phyloP scores from a whole-genome alignment of 2,329 filamentous ascomycete species.

The Pestalotiopsis sp. region DNA sequence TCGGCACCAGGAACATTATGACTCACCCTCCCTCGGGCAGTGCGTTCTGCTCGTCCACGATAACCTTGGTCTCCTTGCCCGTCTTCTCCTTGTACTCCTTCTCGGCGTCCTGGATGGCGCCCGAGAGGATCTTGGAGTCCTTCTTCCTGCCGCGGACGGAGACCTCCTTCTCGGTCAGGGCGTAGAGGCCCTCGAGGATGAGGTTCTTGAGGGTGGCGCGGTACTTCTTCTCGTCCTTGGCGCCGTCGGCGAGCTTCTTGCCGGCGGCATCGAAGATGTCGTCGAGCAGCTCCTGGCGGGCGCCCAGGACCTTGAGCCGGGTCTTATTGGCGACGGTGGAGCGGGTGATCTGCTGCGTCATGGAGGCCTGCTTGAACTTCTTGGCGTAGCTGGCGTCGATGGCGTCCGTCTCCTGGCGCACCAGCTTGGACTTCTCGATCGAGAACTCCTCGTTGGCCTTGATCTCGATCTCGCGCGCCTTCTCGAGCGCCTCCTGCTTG shows the following conservation, averaged over 20 bases:
- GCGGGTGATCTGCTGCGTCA: slow-evolving; percentile 98
- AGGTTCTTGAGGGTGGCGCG: slow-evolving; percentile 75
- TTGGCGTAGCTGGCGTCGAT: slow-evolving; percentile 95
- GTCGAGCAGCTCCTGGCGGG: slow-evolving; percentile 89
- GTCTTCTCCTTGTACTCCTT: slow-evolving; percentile 82
- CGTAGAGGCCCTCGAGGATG: slow-evolving; percentile 88
- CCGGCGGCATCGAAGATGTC: slow-evolving; percentile 81
- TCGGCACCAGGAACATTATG: background rate
- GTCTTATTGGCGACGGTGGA: slow-evolving; percentile 97
- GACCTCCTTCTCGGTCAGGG: slow-evolving; percentile 79
- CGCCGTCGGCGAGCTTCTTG: slow-evolving; percentile 66
- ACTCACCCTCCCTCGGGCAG: slow-evolving; percentile 84
- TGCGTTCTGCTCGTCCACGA: slow-evolving; percentile 76
- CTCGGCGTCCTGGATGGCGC: slow-evolving; percentile 74
- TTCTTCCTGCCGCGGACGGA: slow-evolving; percentile 75
- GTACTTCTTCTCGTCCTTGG: slow-evolving; percentile 75
- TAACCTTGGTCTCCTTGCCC: slow-evolving; percentile 68
- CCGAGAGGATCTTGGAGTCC: slow-evolving; percentile 75
- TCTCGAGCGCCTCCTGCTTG: slow-evolving; percentile 96
- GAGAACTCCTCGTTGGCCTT: slow-evolving; percentile 99
- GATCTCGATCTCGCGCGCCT: slow-evolving; percentile 94
- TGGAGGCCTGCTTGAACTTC: slow-evolving; percentile 98
- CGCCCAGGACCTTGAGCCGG: slow-evolving; percentile 81
- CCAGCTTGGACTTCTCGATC: slow-evolving; percentile 98
- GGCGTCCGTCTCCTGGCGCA: slow-evolving; percentile 88